Conservation (phyloP, 441 rosid genomes). For the Corymbia citriodora region DNA sequence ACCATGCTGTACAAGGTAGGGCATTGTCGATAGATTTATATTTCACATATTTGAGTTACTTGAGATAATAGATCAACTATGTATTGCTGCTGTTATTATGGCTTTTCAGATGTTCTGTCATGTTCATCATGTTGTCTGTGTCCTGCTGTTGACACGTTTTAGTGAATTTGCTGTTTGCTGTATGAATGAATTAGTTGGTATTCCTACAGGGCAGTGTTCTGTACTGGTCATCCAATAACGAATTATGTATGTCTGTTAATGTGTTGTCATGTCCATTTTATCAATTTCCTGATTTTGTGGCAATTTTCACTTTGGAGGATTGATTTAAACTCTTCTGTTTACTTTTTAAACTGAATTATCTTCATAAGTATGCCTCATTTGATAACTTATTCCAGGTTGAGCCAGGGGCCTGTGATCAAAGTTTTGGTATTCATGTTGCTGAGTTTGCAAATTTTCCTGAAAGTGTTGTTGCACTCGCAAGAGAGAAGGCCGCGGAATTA, state of each 20-base stretch:
- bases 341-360: not conserved
- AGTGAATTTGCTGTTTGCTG: not conserved
- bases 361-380: not conserved
- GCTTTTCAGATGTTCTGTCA: not conserved
- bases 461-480: constrained; percentile 87
- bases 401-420: constrained; percentile 97
- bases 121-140: not conserved
- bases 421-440: constrained; percentile 99
- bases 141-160: not conserved
- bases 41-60: not conserved
- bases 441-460: constrained; percentile 97
- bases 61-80: not conserved
- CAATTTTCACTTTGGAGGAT: not conserved
- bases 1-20: constrained; percentile 99
- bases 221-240: not conserved
- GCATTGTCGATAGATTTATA: not conserved
- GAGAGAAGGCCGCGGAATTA: constrained; percentile 95
- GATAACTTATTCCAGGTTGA: constrained; percentile 50
- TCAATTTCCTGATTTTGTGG: not conserved
- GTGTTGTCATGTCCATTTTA: not conserved
- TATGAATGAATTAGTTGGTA: not conserved
- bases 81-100: not conserved
- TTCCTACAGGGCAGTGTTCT: not conserved
- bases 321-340: not conserved
- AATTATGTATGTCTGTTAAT: not conserved